Conservation (phyloP, 306 rosid genomes). For the Carpinus fangiana region DNA sequence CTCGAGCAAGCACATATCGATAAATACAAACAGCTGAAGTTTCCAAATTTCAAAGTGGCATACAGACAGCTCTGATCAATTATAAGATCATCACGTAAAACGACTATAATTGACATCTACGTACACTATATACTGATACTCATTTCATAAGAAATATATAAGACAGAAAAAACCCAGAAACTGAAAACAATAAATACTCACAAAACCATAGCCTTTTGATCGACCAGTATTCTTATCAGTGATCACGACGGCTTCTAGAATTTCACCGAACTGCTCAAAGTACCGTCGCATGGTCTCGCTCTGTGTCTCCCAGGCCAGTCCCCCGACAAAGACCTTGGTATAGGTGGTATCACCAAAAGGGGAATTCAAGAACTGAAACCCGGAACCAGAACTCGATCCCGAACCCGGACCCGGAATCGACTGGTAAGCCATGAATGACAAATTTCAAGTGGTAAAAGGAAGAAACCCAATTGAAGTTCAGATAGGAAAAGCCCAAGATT, state of each 20-base stretch:
- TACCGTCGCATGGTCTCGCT: constrained; percentile 85
- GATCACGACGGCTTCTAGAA: constrained; percentile 94
- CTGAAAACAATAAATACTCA: constrained; percentile 57
- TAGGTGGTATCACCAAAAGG: constrained; percentile 94
- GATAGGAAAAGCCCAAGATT: constrained; percentile 12
- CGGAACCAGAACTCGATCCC: constrained; percentile 85
- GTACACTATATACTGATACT: neutral
- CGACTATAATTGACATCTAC: neutral
- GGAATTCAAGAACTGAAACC: constrained; percentile 64
- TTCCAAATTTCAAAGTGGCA: neutral
- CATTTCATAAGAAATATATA: neutral
- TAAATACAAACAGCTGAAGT: neutral
- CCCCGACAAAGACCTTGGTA: constrained; percentile 95
- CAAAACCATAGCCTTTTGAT: constrained; percentile 99
- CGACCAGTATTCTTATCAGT: constrained; percentile 88
- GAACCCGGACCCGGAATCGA: constrained; percentile 68
- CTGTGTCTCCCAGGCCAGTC: constrained; percentile 97
- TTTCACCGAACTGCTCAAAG: constrained; percentile 82
- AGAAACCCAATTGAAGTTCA: constrained; percentile 21
- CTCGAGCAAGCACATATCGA: neutral
- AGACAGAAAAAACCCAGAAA: neutral
- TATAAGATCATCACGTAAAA: neutral
- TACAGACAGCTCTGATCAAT: constrained; percentile 7
- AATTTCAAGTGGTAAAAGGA: neutral
- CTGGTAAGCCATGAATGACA: constrained; percentile 73